These are phyloP conservation scores for Posidonia australis DNA, from an alignment of 106 monocot species.

Conservation along the genomic window DNA sequence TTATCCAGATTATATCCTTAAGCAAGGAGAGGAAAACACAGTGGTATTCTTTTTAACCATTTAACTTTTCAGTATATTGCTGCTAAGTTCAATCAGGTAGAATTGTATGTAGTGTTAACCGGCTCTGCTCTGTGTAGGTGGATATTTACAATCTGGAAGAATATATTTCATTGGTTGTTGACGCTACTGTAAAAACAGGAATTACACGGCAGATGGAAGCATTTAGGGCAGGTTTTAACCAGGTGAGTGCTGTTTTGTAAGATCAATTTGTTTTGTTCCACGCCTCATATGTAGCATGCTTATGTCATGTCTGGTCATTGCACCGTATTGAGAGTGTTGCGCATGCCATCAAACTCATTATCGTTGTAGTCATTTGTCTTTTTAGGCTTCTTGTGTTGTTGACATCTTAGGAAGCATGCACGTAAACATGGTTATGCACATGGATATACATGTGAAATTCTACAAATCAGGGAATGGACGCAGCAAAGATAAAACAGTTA, in stretches of 20 bases:
- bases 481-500: no score
- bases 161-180: constrained; percentile 81
- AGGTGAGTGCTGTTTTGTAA: constrained; percentile 31
- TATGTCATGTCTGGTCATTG: no score
- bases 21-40: constrained; percentile 51
- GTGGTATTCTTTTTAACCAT: constrained; percentile 19
- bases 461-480: no score
- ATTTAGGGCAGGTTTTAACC: constrained; percentile 85
- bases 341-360: no score
- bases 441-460: no score
- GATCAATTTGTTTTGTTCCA: no score
- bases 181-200: constrained; percentile 77
- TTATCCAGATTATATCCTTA: constrained; percentile 82
- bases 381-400: no score
- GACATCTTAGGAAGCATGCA: no score
- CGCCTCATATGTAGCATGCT: no score
- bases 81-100: background rate
- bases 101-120: background rate
- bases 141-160: constrained; percentile 84
- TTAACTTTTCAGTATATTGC: background rate
- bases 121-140: constrained; percentile 31
- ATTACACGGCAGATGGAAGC: constrained; percentile 86
- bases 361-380: no score
- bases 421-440: no score
- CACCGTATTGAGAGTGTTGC: no score